These are phyloP conservation scores for Mortierella sp. DNA, from an alignment of 371 early-diverging fungal genomes.

Conservation along the genomic window DNA sequence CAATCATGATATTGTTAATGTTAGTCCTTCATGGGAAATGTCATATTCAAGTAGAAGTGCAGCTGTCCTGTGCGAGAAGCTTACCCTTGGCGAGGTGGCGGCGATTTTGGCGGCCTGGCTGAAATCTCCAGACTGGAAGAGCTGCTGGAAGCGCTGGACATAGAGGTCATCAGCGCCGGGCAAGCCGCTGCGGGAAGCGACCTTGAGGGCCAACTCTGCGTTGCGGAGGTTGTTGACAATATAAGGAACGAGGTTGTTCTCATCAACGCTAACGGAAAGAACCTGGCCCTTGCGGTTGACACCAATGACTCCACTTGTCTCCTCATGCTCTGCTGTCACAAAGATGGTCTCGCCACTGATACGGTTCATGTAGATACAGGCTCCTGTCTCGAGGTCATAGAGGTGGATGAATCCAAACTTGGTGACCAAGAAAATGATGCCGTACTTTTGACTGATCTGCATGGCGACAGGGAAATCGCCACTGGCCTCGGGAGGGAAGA, in stretches of 20 bases:
- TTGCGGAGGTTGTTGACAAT: conserved; percentile 87
- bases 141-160: conserved; percentile 87
- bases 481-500: conserved; percentile 95
- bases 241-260: conserved; percentile 90
- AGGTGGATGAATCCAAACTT: conserved; percentile 98
- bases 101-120: conserved; percentile 96
- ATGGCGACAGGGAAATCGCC: conserved; percentile 97
- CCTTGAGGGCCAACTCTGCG: conserved; percentile 88
- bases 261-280: conserved; percentile 92
- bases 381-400: conserved; percentile 94
- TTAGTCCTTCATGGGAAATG: background rate
- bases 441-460: conserved; percentile 94
- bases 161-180: conserved; percentile 97
- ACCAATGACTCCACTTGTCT: conserved; percentile 90
- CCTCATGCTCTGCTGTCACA: conserved; percentile 93
- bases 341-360: conserved; percentile 98
- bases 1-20: background rate
- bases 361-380: conserved; percentile 96
- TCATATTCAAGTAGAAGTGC: background rate
- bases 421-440: conserved; percentile 94
- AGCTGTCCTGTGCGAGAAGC: background rate
- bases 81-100: conserved; percentile 92
- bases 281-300: conserved; percentile 99
- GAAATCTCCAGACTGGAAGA: conserved; percentile 84
- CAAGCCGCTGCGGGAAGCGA: conserved; percentile 93